Evolutionary conservation across 2,329 filamentous ascomycete species (phyloP).

Genomic region (Cercospora sp.): DNA sequence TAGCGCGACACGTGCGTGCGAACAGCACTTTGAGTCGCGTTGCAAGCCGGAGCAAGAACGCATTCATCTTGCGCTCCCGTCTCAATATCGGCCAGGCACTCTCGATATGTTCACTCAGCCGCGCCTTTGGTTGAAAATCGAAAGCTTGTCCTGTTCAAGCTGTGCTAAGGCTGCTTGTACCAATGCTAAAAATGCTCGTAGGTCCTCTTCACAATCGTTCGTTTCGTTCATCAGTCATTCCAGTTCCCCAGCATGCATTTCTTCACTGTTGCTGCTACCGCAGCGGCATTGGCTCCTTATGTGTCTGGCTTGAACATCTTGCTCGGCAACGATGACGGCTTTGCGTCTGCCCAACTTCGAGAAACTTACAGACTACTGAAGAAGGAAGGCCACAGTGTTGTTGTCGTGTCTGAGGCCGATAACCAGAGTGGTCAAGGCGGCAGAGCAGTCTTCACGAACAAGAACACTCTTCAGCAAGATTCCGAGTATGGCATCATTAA

Average conservation of each 20-base stretch:
- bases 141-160: not conserved
- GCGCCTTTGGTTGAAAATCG: not conserved
- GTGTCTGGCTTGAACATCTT: constrained; percentile 38
- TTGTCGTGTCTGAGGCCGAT: constrained; percentile 45
- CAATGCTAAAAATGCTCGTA: constrained; percentile 6
- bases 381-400: constrained; percentile 43
- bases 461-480: constrained; percentile 44
- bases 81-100: not conserved
- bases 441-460: constrained; percentile 47
- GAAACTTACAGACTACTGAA: constrained; percentile 44
- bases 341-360: constrained; percentile 40
- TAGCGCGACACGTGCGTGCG: not conserved
- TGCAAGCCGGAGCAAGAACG: not conserved
- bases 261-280: constrained; percentile 14
- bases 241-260: constrained; percentile 26
- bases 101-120: not conserved
- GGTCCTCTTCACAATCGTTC: not conserved
- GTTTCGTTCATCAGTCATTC: not conserved
- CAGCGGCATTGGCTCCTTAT: constrained; percentile 18
- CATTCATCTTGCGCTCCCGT: not conserved
- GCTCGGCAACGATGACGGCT: constrained; percentile 44
- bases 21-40: not conserved
- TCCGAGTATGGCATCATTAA: constrained; percentile 51
- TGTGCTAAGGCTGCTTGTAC: not conserved
- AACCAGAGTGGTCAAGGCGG: constrained; percentile 52